Conservation (phyloP, 129 eudicot species). For the Centaurea solstitialis region DNA sequence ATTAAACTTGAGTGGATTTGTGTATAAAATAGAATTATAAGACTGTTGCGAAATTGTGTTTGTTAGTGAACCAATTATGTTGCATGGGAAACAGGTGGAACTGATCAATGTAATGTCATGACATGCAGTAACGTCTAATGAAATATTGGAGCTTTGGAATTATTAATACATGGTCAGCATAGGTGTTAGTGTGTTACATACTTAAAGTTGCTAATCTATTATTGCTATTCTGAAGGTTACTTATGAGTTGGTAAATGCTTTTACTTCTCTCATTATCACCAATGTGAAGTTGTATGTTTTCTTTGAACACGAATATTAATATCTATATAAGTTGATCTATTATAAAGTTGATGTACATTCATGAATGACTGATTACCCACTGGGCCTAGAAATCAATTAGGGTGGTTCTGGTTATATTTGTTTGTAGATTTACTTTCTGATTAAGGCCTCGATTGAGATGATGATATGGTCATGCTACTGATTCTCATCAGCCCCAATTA, state of each 20-base stretch:
- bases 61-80: slow-evolving; percentile 9
- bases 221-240: neutral
- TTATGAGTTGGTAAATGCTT: neutral
- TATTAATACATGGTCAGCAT: neutral
- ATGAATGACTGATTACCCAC: neutral
- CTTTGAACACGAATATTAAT: neutral
- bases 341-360: neutral
- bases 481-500: neutral
- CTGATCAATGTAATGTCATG: neutral
- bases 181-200: neutral
- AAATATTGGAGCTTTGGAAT: neutral
- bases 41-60: neutral
- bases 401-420: neutral
- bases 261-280: neutral
- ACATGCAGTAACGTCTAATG: slow-evolving; percentile 4
- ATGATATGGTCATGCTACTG: neutral
- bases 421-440: neutral
- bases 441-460: neutral
- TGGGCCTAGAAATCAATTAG: neutral
- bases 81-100: neutral
- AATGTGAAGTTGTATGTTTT: neutral
- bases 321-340: neutral
- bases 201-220: slow-evolving; percentile 1
- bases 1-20: neutral
- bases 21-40: neutral